Conservation (phyloP, 2,329 filamentous ascomycete species). For the Tetracladium maxilliforme region DNA sequence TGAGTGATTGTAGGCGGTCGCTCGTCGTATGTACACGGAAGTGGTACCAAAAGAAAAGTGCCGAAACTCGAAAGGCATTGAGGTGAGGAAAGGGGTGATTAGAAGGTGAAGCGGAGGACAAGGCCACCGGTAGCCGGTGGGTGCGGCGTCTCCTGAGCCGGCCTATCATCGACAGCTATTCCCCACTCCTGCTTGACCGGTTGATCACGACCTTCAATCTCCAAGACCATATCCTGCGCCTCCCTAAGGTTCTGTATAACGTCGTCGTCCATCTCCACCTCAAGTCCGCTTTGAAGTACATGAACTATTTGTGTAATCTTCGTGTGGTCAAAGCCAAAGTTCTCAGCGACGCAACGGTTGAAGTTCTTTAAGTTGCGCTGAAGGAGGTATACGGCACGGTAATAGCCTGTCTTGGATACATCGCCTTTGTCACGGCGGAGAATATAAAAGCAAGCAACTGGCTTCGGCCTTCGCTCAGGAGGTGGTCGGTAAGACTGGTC, state of each 20-base stretch:
- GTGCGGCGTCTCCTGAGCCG: too few relatives aligned
- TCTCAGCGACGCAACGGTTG: conserved; percentile 55
- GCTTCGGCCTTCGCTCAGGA: conserved; percentile 51
- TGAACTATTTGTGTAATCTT: conserved; percentile 59
- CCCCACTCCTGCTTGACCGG: conserved; percentile 43
- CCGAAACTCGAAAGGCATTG: too few relatives aligned
- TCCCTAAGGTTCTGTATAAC: conserved; percentile 72
- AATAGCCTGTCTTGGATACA: conserved; percentile 36
- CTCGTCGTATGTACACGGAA: too few relatives aligned
- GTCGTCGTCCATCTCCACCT: conserved; percentile 83
- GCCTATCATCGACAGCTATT: conserved; percentile 43
- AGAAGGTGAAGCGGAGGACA: too few relatives aligned
- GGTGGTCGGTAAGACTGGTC: conserved; percentile 75
- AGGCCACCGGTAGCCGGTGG: too few relatives aligned
- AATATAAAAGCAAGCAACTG: conserved; percentile 81
- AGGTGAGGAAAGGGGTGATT: too few relatives aligned
- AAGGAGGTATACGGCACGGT: conserved; percentile 76
- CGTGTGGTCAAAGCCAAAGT: conserved; percentile 65
- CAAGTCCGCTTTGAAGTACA: conserved; percentile 58
- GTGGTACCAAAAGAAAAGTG: too few relatives aligned
- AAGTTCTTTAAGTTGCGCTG: conserved; percentile 65
- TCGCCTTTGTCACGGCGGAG: conserved; percentile 36
- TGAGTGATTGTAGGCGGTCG: too few relatives aligned
- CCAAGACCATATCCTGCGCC: conserved; percentile 79
- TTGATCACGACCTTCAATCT: conserved; percentile 26